Percentiles rank a stretch among this genome's conserved stretches.
These are phyloP conservation scores for Ogataea nitratoaversa DNA, from an alignment of 805 yeast genomes.

Conservation along the genomic window DNA sequence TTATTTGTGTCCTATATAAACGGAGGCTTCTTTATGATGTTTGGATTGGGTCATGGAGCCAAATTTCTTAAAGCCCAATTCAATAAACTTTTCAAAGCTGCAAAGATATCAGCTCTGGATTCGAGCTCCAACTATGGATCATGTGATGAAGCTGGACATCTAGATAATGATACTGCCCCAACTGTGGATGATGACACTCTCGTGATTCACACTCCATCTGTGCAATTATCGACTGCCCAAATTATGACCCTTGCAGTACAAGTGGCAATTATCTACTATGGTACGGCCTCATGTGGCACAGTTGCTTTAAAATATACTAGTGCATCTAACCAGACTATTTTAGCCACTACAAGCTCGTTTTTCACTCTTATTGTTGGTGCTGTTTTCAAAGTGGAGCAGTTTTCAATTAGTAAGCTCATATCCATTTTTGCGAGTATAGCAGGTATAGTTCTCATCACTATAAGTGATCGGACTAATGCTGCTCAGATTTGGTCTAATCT, in stretches of 20 bases:
- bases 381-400: conserved; percentile 36
- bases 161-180: conserved; percentile 2
- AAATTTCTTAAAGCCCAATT: background rate
- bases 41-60: conserved; percentile 37
- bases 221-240: conserved; percentile 25
- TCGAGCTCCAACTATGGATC: conserved; percentile 6
- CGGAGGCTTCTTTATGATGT: conserved; percentile 45
- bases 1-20: conserved; percentile 42
- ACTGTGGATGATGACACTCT: conserved; percentile 2
- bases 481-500: conserved; percentile 2
- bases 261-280: conserved; percentile 38
- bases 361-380: conserved; percentile 46
- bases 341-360: conserved; percentile 48
- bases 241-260: conserved; percentile 35
- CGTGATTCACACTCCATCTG: conserved; percentile 20
- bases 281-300: conserved; percentile 38
- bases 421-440: conserved; percentile 41
- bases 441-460: conserved; percentile 45
- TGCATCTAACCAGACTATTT: conserved; percentile 48
- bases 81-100: conserved; percentile 2
- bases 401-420: conserved; percentile 37
- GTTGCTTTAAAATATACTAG: conserved; percentile 45
- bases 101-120: background rate
- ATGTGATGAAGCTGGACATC: no score
- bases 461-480: conserved; percentile 21